Percentiles rank a stretch among this genome's conserved stretches.
These are phyloP conservation scores for Penicillium robsamsonii DNA, from an alignment of 495 filamentous ascomycete genomes.

Conservation along the genomic window DNA sequence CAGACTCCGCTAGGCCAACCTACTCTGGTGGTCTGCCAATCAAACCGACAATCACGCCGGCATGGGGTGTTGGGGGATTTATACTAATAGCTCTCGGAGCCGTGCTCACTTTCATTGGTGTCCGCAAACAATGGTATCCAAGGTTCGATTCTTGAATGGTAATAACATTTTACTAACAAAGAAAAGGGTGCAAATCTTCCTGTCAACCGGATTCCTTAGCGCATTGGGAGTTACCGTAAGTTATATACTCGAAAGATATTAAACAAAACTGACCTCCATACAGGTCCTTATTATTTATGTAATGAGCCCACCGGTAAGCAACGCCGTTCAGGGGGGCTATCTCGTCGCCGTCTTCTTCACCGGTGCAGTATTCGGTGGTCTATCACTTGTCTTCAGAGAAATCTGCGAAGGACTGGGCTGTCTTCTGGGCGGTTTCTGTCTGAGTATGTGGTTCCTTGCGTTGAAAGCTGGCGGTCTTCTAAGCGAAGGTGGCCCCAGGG, in stretches of 20 bases:
- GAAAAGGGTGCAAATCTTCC: constrained; percentile 67
- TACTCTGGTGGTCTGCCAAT: constrained; percentile 59
- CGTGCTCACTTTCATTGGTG: constrained; percentile 72
- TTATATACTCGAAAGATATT: not conserved
- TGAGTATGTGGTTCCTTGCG: constrained; percentile 88
- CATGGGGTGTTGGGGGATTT: constrained; percentile 72
- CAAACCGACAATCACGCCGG: constrained; percentile 72
- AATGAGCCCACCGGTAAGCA: constrained; percentile 73
- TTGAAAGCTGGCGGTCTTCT: constrained; percentile 76
- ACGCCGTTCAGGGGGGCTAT: constrained; percentile 83
- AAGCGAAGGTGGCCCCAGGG: constrained; percentile 55
- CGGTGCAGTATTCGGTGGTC: constrained; percentile 71
- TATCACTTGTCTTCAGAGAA: constrained; percentile 78
- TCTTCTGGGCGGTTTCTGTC: constrained; percentile 80
- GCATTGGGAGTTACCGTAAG: constrained; percentile 69
- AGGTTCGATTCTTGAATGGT: too few species aligned
- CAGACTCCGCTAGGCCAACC: constrained; percentile 22
- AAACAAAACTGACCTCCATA: constrained; percentile 5
- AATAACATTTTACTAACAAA: constrained; percentile 7
- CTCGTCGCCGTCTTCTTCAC: constrained; percentile 77
- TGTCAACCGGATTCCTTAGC: constrained; percentile 72
- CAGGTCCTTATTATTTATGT: constrained; percentile 84
- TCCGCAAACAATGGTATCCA: constrained; percentile 66
- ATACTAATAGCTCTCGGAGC: constrained; percentile 69
- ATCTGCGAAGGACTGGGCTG: constrained; percentile 85